Percentiles rank a stretch among this genome's conserved stretches.
These are phyloP conservation scores for Schizochytrium sp. DNA, from an alignment of 108 stramenopile species.

Conservation along the genomic window DNA sequence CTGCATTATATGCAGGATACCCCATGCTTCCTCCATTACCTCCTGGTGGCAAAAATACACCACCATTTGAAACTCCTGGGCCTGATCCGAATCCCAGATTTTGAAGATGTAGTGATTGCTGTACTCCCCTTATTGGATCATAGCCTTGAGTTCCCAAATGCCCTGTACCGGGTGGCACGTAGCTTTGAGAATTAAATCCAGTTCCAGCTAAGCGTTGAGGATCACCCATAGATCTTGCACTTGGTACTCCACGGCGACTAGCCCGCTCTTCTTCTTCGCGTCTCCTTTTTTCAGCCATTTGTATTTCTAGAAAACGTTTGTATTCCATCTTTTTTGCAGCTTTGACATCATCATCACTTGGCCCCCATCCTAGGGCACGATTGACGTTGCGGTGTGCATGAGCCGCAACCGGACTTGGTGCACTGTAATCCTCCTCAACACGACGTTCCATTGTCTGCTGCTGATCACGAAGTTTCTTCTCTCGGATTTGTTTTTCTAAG, in stretches of 20 bases:
- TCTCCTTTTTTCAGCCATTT: constrained; percentile 21
- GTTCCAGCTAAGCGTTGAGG: no score
- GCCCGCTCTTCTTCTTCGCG: background rate
- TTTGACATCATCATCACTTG: background rate
- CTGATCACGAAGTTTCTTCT: constrained; percentile 25
- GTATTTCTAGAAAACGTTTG: background rate
- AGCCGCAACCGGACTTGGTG: background rate
- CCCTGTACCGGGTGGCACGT: no score
- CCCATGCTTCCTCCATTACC: no score
- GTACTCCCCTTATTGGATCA: no score
- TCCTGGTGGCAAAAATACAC: no score
- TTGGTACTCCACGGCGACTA: background rate
- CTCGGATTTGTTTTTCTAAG: constrained; percentile 25
- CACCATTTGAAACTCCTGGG: no score
- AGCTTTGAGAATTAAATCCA: no score
- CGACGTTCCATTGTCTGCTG: background rate
- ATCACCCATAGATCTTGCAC: background rate
- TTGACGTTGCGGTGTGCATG: background rate
- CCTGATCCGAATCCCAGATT: no score
- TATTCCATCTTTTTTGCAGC: constrained; percentile 5
- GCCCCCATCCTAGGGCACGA: background rate
- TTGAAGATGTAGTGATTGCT: no score
- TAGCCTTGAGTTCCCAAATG: no score
- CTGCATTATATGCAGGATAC: no score
- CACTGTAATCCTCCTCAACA: background rate